Evolutionary conservation across 2,329 filamentous ascomycete species (phyloP), one percentile per base, ranked within the genome.

Genomic region (Botrytis medusae): DNA sequence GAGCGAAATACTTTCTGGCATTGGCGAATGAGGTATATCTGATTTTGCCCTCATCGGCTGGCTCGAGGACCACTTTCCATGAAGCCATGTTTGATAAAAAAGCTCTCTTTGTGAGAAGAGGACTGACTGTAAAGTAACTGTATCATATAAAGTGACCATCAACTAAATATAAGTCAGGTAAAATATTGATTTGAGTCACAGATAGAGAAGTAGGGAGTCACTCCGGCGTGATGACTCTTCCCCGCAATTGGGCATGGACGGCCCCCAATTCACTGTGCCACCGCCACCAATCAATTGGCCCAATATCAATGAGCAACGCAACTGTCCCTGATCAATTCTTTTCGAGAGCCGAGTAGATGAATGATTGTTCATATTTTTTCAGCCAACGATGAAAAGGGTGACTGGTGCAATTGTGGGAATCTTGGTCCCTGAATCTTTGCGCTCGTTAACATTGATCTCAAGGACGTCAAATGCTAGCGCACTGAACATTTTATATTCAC

Each of bases 241-340:
- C 62, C 62, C 62, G 42, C 29, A 14, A 32, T 46, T 46, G 14
- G 29, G 42, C n/a, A 25, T 25, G 7, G 29, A 2, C n/a, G 40
- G 10, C 62, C 42, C 42, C 42, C 62, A 48, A 20, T 34, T 44
- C 20, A 65, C 62, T 34, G 62, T 65, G 62, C 62, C 62, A 65
- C 62, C 42, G 29, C 42, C 29, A 48, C 40, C 40, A 64, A 64
- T 44, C 22, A 6, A 64, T 37, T 40, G 4, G 2, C 5, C 40
- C n/a, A 46, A 32, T 29, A 48, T 22, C 42, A 46, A 34, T 62
- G 51, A 57, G 51, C 14, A 57, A 16, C 51, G 2, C 6, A 29
- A 29, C 14, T 57, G 25, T 29, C n/a, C n/a, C n/a, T 6, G 16
- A 57, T 57, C 8, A 29, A 29, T 29, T 29, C 9, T 32, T 5